phyloP scores from a whole-genome alignment of 2,329 filamentous ascomycete species.

The Ceratocystis papillata region DNA sequence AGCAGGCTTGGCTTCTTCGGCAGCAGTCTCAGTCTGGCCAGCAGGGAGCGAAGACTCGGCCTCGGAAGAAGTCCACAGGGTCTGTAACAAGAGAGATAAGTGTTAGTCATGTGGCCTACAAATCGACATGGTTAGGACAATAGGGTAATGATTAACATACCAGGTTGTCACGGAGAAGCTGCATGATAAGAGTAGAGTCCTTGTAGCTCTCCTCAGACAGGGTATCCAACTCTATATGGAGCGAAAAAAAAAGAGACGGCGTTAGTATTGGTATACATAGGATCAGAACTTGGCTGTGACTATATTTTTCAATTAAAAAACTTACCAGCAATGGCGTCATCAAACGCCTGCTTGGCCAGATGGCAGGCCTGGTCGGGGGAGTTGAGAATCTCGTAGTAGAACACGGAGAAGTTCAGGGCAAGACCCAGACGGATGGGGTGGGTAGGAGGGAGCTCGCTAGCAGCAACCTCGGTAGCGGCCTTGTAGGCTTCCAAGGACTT shows the following conservation, averaged over 20 bases:
- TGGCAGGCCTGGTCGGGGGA: slow-evolving; percentile 96
- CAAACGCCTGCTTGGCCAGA: slow-evolving; percentile 97
- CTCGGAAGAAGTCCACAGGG: slow-evolving; percentile 98
- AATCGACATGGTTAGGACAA: neutral
- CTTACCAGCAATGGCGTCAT: slow-evolving; percentile 80
- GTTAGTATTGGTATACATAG: slow-evolving; percentile 27
- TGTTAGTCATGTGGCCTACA: slow-evolving; percentile 29
- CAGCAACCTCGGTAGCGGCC: slow-evolving; percentile 89
- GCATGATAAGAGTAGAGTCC: slow-evolving; percentile 98
- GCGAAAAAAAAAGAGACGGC: neutral
- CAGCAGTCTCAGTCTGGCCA: slow-evolving; percentile 39
- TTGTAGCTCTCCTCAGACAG: slow-evolving; percentile 98
- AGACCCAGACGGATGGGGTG: slow-evolving; percentile 97
- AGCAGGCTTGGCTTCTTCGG: slow-evolving; percentile 40
- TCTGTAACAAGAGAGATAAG: slow-evolving; percentile 42
- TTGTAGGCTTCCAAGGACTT: slow-evolving; percentile 97
- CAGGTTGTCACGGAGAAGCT: slow-evolving; percentile 93
- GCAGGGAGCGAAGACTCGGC: slow-evolving; percentile 62
- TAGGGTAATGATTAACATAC: slow-evolving; percentile 40
- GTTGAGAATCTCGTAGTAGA: slow-evolving; percentile 99
- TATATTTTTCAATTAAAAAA: slow-evolving; percentile 9
- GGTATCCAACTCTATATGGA: slow-evolving; percentile 70
- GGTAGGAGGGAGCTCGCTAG: slow-evolving; percentile 92
- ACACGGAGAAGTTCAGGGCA: slow-evolving; percentile 97
- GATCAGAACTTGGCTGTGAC: neutral